Evolutionary conservation across 306 rosid genomes (phyloP).

Genomic region (Lagenaria siceraria): DNA sequence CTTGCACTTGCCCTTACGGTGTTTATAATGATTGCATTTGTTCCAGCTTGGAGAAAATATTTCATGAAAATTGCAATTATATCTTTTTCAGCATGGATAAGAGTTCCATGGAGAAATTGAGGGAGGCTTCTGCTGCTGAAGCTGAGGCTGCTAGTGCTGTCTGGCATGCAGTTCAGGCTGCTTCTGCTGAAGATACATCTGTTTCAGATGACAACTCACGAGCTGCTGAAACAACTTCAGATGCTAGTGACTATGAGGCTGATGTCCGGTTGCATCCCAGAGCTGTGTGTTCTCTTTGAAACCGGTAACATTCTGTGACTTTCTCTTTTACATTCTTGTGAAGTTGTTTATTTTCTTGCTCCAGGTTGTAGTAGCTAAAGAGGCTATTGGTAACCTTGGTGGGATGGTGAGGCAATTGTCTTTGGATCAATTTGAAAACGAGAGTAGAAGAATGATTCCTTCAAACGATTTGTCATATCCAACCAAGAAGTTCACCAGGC

Average conservation of each 20-base stretch:
- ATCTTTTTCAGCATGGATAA: slow-evolving; percentile 56
- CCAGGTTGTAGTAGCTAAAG: slow-evolving; percentile 99
- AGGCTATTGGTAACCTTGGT: slow-evolving; percentile 87
- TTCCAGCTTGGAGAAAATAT: background rate
- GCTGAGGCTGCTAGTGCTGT: slow-evolving; percentile 97
- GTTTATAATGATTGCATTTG: background rate
- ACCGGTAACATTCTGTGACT: background rate
- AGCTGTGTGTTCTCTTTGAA: slow-evolving; percentile 60
- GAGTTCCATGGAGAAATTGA: slow-evolving; percentile 83
- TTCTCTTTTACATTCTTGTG: slow-evolving; percentile 12
- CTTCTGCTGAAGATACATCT: slow-evolving; percentile 66
- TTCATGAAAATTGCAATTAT: background rate
- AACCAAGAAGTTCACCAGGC: slow-evolving; percentile 75
- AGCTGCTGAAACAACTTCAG: slow-evolving; percentile 70
- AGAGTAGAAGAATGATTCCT: slow-evolving; percentile 98
- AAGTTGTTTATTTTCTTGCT: slow-evolving; percentile 14
- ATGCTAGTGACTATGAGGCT: slow-evolving; percentile 86
- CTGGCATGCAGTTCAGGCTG: slow-evolving; percentile 76
- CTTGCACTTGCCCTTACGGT: background rate
- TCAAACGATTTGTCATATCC: slow-evolving; percentile 59
- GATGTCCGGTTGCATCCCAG: slow-evolving; percentile 98
- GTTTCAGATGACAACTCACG: slow-evolving; percentile 77
- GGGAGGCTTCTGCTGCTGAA: slow-evolving; percentile 99
- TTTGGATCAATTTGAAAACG: slow-evolving; percentile 97
- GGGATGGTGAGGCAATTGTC: slow-evolving; percentile 99